A percentile compares a stretch with the other conserved stretches of the same genome.
Conservation (phyloP, 352 stramenopile species). For the Thraustochytrium striatum region DNA sequence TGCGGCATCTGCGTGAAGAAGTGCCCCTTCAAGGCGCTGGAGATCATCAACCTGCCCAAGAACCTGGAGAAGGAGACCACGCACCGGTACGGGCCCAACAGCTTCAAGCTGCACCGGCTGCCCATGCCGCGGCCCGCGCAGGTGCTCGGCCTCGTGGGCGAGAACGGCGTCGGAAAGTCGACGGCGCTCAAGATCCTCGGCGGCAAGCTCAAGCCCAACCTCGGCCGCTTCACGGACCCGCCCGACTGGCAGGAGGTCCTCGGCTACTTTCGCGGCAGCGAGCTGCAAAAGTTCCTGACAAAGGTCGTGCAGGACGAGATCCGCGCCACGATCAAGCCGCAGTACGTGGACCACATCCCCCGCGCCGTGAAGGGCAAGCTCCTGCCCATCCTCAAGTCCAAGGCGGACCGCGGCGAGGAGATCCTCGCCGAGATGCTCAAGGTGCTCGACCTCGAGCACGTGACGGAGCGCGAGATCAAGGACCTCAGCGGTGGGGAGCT, state of each 20-base stretch:
- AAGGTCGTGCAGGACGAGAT: slow-evolving; percentile 98
- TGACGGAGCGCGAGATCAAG: slow-evolving; percentile 90
- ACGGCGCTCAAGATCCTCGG: slow-evolving; percentile 98
- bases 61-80: slow-evolving; percentile 97
- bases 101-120: slow-evolving; percentile 98
- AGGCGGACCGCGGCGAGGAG: slow-evolving; percentile 78
- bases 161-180: slow-evolving; percentile 99
- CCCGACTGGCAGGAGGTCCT: slow-evolving; percentile 99
- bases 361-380: slow-evolving; percentile 89
- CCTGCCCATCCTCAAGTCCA: slow-evolving; percentile 82
- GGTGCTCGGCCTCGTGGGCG: slow-evolving; percentile 96
- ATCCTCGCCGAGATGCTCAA: slow-evolving; percentile 60
- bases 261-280: slow-evolving; percentile 91
- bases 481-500: slow-evolving; percentile 95
- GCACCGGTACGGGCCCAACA: slow-evolving; percentile 98
- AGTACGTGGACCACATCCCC: slow-evolving; percentile 99
- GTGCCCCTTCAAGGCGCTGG: slow-evolving; percentile 98
- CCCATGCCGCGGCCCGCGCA: slow-evolving; percentile 96
- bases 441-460: slow-evolving; percentile 91
- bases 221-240: slow-evolving; percentile 88
- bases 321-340: slow-evolving; percentile 98
- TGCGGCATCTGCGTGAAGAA: slow-evolving; percentile 99
- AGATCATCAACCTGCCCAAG: slow-evolving; percentile 99
- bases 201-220: slow-evolving; percentile 98
- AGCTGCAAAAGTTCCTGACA: slow-evolving; percentile 99